These are phyloP conservation scores for Globisporangium paddicum DNA, from an alignment of 352 stramenopile genomes.

Conservation along the genomic window DNA sequence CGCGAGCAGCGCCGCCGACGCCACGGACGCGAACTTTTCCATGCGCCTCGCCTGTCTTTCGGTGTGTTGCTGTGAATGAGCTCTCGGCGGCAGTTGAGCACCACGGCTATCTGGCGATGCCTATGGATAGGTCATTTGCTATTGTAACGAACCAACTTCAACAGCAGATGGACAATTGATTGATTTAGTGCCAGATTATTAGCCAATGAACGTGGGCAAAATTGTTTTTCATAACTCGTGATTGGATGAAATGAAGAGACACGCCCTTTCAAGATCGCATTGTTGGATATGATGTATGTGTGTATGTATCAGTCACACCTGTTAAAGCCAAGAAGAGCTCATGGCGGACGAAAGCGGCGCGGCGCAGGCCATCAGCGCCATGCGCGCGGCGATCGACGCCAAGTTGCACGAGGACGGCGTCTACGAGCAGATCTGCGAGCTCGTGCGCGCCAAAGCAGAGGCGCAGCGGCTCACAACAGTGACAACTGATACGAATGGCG, in stretches of 20 bases:
- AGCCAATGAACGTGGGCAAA: neutral
- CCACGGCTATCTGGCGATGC: too few relatives aligned
- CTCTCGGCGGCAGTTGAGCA: too few relatives aligned
- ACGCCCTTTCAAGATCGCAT: constrained; percentile 3
- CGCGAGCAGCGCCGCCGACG: constrained; percentile 6
- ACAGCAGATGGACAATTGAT: neutral
- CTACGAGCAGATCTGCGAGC: constrained; percentile 66
- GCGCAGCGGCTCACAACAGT: neutral
- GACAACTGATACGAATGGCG: neutral
- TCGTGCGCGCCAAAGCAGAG: constrained; percentile 38
- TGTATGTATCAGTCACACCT: too few relatives aligned
- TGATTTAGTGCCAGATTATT: too few relatives aligned
- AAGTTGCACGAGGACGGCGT: constrained; percentile 72
- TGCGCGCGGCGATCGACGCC: constrained; percentile 63
- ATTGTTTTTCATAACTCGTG: neutral
- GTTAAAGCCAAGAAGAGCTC: neutral
- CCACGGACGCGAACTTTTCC: constrained; percentile 13
- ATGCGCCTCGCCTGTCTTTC: neutral
- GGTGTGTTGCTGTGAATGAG: too few relatives aligned
- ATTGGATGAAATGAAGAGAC: neutral
- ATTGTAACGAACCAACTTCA: too few relatives aligned
- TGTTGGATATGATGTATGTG: neutral
- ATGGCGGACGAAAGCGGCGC: neutral
- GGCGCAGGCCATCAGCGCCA: constrained; percentile 34
- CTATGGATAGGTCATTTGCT: neutral